Conservation (phyloP, 2,329 filamentous ascomycete genomes). For the Diaporthe vexans region DNA sequence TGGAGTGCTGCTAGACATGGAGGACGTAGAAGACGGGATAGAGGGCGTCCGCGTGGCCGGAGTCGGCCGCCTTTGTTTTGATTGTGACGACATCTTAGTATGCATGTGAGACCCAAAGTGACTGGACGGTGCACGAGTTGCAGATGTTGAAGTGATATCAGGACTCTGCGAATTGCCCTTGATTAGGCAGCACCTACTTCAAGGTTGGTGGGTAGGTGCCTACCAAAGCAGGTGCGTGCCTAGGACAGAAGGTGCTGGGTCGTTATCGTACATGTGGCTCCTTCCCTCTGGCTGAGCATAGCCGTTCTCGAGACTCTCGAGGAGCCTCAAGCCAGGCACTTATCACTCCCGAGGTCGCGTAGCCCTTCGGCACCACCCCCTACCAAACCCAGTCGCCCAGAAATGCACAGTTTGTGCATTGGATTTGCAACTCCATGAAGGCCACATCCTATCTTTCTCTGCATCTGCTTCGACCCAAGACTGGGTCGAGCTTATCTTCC, state of each 20-base stretch:
- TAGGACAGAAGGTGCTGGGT: not conserved
- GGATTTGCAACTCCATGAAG: not conserved
- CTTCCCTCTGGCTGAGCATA: not conserved
- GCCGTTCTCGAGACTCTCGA: not conserved
- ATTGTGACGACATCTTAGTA: slow-evolving; percentile 21
- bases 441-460: too few species aligned
- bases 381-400: not conserved
- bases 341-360: not conserved
- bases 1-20: slow-evolving; percentile 3
- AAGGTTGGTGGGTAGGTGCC: not conserved
- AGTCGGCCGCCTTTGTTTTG: not conserved
- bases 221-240: not conserved
- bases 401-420: not conserved
- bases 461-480: not conserved
- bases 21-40: slow-evolving; percentile 8
- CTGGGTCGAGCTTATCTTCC: not conserved
- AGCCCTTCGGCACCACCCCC: not conserved
- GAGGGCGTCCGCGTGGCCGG: slow-evolving; percentile 36
- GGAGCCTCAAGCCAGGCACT: not conserved
- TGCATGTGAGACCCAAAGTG: not conserved
- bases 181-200: not conserved
- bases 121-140: not conserved
- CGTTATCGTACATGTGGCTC: slow-evolving; percentile 11
- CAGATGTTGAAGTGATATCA: not conserved
- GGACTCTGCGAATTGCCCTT: not conserved